These are phyloP conservation scores for Syzygium grande DNA, from an alignment of 345 rosid species.

Conservation along the genomic window DNA sequence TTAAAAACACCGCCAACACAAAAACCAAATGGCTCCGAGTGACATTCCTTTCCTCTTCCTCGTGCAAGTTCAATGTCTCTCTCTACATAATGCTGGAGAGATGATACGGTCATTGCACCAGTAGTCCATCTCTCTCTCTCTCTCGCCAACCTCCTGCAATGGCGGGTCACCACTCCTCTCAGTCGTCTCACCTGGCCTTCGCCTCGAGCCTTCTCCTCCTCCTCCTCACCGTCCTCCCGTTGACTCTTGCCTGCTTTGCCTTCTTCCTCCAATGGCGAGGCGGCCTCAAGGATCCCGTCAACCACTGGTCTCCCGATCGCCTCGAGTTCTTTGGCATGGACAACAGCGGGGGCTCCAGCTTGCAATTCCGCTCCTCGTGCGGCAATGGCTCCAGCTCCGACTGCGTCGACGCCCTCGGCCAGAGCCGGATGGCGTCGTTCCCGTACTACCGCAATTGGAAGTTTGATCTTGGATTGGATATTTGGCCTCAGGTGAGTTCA, in stretches of 20 bases:
- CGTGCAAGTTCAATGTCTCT: not conserved
- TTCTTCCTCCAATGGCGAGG: slow-evolving; percentile 44
- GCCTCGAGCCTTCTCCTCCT: slow-evolving; percentile 10
- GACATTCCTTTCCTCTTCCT: not conserved
- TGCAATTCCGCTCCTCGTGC: slow-evolving; percentile 2
- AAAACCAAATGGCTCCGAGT: not conserved
- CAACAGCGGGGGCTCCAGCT: not conserved
- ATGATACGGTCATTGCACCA: not conserved
- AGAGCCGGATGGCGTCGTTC: slow-evolving; percentile 41
- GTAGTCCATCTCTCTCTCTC: not conserved
- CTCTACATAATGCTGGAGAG: not conserved
- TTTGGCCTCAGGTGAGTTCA: slow-evolving; percentile 60
- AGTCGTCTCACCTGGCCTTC: not conserved
- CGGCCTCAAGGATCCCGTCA: slow-evolving; percentile 26
- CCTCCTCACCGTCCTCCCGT: slow-evolving; percentile 32
- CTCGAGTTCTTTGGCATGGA: slow-evolving; percentile 62
- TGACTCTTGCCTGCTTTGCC: slow-evolving; percentile 40
- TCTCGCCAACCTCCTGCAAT: slow-evolving; percentile 1
- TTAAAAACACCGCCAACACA: slow-evolving; percentile 1
- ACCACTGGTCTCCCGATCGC: slow-evolving; percentile 32
- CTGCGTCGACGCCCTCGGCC: slow-evolving; percentile 50
- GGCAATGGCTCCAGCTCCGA: slow-evolving; percentile 12
- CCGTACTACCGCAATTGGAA: slow-evolving; percentile 67
- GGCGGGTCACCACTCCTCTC: slow-evolving; percentile 18
- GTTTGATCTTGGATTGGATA: slow-evolving; percentile 52